Evolutionary conservation across 768 basidiomycete genomes (phyloP).

Genomic region (Auriculariales sp.): DNA sequence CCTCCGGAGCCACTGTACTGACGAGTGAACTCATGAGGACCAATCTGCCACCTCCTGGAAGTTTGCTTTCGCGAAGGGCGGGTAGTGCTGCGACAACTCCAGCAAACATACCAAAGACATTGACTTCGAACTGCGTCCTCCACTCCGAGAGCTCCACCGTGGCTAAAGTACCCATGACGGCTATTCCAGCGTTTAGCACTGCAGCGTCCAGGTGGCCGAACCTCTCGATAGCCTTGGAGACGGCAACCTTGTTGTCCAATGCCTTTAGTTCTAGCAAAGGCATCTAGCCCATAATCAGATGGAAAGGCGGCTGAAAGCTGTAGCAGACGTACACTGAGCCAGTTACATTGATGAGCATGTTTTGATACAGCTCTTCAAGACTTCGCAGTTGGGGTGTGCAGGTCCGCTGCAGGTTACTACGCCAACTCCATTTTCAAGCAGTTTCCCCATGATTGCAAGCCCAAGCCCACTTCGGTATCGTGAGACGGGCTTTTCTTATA

Average conservation of each 20-base stretch:
- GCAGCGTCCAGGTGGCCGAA: constrained; percentile 61
- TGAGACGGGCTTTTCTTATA: not conserved
- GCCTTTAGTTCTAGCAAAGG: constrained; percentile 43
- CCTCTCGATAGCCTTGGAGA: constrained; percentile 33
- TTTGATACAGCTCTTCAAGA: constrained; percentile 24
- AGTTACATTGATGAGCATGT: constrained; percentile 35
- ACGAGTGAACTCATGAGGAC: constrained; percentile 72
- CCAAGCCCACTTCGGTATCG: constrained; percentile 48
- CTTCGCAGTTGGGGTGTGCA: constrained; percentile 43
- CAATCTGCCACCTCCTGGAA: constrained; percentile 50
- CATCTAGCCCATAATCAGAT: too few species aligned
- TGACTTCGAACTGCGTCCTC: constrained; percentile 68
- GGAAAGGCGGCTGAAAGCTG: not conserved
- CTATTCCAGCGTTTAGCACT: constrained; percentile 77
- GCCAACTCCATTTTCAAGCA: constrained; percentile 48
- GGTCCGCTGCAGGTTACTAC: constrained; percentile 70
- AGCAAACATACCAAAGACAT: constrained; percentile 72
- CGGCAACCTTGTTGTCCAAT: constrained; percentile 34
- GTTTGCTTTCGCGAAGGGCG: constrained; percentile 41
- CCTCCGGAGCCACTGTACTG: constrained; percentile 36
- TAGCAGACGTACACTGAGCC: constrained; percentile 59
- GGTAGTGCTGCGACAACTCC: constrained; percentile 56
- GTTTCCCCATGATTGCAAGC: constrained; percentile 54
- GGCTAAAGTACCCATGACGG: constrained; percentile 51
- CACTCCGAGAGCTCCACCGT: constrained; percentile 38